phyloP scores from a whole-genome alignment of 176 grass and related monocot species.

The Zea luxurians region DNA sequence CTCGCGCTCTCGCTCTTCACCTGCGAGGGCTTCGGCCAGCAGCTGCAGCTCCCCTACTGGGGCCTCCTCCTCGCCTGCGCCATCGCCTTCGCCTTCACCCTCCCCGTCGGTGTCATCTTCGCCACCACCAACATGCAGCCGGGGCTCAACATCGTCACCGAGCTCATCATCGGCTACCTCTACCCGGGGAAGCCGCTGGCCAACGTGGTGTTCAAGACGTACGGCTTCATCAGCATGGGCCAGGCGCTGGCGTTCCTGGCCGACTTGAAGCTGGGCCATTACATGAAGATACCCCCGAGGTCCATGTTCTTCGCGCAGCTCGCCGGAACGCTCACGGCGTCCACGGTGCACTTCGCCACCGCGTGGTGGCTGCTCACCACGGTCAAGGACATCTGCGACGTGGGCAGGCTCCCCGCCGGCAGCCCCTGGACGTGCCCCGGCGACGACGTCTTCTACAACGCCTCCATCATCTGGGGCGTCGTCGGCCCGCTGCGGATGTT shows the following conservation, averaged over 20 bases:
- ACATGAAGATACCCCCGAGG: constrained; percentile 83
- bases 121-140: constrained; percentile 55
- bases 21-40: constrained; percentile 61
- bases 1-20: constrained; percentile 45
- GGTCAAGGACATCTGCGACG: constrained; percentile 54
- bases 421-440: constrained; percentile 88
- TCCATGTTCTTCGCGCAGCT: constrained; percentile 71
- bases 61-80: constrained; percentile 61
- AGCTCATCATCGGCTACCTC: constrained; percentile 77
- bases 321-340: constrained; percentile 55
- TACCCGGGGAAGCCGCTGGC: constrained; percentile 73
- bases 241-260: constrained; percentile 61
- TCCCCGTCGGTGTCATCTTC: constrained; percentile 63
- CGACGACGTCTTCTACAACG: constrained; percentile 79
- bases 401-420: constrained; percentile 28
- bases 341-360: constrained; percentile 58
- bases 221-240: constrained; percentile 83
- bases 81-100: constrained; percentile 71
- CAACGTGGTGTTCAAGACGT: constrained; percentile 84
- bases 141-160: constrained; percentile 75
- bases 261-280: constrained; percentile 84
- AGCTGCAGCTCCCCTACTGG: constrained; percentile 86
- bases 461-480: constrained; percentile 87
- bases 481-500: constrained; percentile 80
- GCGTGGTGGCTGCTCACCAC: constrained; percentile 74